Percentiles rank a stretch among this genome's conserved stretches.
phyloP scores from a whole-genome alignment of 2,329 filamentous ascomycete species.

The Coleophoma eucalyptorum region DNA sequence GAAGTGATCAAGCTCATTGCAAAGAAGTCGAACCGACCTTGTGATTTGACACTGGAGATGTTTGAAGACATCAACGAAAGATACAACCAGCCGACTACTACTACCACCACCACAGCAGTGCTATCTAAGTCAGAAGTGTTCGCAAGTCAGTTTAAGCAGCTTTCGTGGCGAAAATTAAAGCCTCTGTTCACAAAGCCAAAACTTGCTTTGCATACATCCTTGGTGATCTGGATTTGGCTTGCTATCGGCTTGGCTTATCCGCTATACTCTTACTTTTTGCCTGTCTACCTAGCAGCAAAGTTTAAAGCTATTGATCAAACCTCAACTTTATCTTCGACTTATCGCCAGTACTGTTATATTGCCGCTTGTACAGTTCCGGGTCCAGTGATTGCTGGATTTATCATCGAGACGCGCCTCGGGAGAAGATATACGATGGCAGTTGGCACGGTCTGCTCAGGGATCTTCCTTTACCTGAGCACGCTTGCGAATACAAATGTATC shows the following conservation, averaged over 20 bases:
- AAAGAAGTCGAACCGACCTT: conserved; percentile 22
- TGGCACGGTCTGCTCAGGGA: conserved; percentile 4
- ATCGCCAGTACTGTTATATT: conserved; percentile 5
- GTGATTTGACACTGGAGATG: no score
- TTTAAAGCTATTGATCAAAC: not conserved
- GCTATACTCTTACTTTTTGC: conserved; percentile 10
- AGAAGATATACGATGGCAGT: conserved; percentile 7
- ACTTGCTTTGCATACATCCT: conserved; percentile 1
- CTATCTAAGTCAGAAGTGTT: no score
- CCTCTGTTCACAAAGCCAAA: conserved; percentile 17
- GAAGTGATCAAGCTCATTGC: conserved; percentile 41
- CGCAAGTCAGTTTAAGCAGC: no score
- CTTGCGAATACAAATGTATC: not conserved
- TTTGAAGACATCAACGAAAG: no score
- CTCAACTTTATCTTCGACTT: conserved; percentile 4
- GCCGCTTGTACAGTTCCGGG: conserved; percentile 5
- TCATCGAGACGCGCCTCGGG: conserved; percentile 6
- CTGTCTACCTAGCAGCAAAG: conserved; percentile 7
- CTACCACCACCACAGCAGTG: no score
- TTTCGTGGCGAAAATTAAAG: conserved; percentile 11
- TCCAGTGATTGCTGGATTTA: conserved; percentile 4
- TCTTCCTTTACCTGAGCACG: not conserved
- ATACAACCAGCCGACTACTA: no score
- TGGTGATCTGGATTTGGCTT: conserved; percentile 8
- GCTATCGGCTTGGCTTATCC: conserved; percentile 8